Conservation (phyloP, 495 filamentous ascomycete species). For the Penicillium ochrochloron region DNA sequence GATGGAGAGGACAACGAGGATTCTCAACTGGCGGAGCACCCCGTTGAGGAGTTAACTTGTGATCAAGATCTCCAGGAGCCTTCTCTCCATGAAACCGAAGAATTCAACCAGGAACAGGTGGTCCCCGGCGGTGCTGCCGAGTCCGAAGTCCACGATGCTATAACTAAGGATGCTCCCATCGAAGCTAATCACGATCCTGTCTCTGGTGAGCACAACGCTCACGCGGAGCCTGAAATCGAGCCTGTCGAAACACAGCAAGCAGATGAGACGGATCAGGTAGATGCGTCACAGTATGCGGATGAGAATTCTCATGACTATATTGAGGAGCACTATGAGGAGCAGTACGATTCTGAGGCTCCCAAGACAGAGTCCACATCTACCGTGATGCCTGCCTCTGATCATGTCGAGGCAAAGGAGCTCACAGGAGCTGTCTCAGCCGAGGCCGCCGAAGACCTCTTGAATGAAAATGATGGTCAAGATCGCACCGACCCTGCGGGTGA, state of each 20-base stretch:
- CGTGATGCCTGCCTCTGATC: slow-evolving; percentile 25
- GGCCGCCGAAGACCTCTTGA: neutral
- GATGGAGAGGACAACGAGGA: slow-evolving; percentile 33
- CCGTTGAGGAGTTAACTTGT: neutral
- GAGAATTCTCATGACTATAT: slow-evolving; percentile 14
- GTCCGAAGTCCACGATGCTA: neutral
- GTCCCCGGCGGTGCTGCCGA: neutral
- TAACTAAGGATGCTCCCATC: slow-evolving; percentile 10
- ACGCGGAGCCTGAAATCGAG: slow-evolving; percentile 6
- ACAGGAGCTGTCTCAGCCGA: slow-evolving; percentile 23
- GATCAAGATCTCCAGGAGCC: slow-evolving; percentile 12
- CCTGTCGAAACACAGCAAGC: slow-evolving; percentile 1
- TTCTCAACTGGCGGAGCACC: slow-evolving; percentile 14
- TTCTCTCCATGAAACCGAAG: slow-evolving; percentile 14
- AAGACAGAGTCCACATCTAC: slow-evolving; percentile 41
- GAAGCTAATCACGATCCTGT: slow-evolving; percentile 3
- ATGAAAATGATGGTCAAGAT: slow-evolving; percentile 25
- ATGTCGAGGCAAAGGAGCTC: slow-evolving; percentile 23
- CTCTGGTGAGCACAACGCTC: neutral
- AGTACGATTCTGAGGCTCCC: slow-evolving; percentile 36
- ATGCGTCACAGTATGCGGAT: neutral
- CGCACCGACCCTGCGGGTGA: slow-evolving; percentile 10
- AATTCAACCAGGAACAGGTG: neutral
- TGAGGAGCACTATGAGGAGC: slow-evolving; percentile 26
- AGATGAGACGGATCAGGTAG: neutral